phyloP scores from a whole-genome alignment of 2,329 filamentous ascomycete genomes.

The Phoma sp. region DNA sequence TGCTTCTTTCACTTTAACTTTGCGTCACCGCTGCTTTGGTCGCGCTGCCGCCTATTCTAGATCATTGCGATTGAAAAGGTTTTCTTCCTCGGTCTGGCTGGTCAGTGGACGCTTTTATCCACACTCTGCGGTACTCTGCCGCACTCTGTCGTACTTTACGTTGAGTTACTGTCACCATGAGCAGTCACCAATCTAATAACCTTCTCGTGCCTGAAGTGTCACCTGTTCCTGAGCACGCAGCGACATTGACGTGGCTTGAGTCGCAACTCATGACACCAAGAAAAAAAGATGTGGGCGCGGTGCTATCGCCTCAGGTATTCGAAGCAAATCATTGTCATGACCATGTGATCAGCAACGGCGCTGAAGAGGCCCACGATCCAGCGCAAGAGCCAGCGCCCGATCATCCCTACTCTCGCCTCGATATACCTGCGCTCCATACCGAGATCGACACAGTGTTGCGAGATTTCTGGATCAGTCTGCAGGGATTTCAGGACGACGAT shows the following conservation, averaged over 20 bases:
- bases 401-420: conserved; percentile 7
- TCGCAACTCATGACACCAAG: background rate
- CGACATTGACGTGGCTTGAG: background rate
- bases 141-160: no score
- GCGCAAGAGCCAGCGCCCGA: background rate
- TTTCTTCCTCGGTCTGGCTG: no score
- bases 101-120: no score
- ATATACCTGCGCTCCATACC: background rate
- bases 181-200: background rate
- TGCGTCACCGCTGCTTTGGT: background rate
- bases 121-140: no score
- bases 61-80: background rate
- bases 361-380: background rate
- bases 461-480: conserved; percentile 5
- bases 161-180: background rate
- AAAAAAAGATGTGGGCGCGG: background rate
- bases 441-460: conserved; percentile 1
- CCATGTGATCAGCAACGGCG: background rate
- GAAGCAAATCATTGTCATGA: background rate
- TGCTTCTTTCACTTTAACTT: conserved; percentile 5
- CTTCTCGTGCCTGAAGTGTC: conserved; percentile 4
- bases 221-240: background rate
- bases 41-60: conserved; percentile 1
- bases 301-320: conserved; percentile 1
- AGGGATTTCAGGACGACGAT: conserved; percentile 10